A percentile compares a stretch with the other conserved stretches of the same genome.
These are phyloP conservation scores for Pyrus communis DNA, from an alignment of 306 rosid species.

Conservation along the genomic window DNA sequence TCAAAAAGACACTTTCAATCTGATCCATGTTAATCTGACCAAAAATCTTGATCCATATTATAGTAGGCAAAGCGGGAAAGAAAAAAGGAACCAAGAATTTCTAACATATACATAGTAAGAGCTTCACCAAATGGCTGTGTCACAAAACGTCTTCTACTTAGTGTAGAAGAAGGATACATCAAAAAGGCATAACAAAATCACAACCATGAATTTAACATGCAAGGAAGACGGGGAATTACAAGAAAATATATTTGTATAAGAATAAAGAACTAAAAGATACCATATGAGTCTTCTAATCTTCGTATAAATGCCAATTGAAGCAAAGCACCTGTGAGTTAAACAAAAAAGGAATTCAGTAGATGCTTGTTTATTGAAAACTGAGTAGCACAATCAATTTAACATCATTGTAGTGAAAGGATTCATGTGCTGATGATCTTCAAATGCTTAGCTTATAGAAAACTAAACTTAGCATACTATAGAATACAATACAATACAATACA, in stretches of 20 bases:
- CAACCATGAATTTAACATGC: not conserved
- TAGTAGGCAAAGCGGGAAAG: not conserved
- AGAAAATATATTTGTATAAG: not conserved
- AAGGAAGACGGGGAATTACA: not conserved
- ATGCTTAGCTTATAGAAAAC: not conserved
- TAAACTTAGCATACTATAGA: not conserved
- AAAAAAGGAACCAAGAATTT: not conserved
- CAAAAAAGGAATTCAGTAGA: not conserved
- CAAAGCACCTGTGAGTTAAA: conserved; percentile 66
- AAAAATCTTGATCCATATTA: not conserved
- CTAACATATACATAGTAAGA: not conserved
- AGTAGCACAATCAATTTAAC: not conserved
- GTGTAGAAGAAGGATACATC: not conserved
- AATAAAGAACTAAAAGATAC: conserved; percentile 26
- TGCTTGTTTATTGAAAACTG: not conserved
- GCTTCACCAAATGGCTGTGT: not conserved
- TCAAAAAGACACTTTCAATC: not conserved
- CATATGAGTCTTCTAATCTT: conserved; percentile 75
- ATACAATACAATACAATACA: too few relatives aligned
- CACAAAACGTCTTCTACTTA: not conserved
- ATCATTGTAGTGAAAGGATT: not conserved
- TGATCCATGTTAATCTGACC: not conserved
- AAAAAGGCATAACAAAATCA: not conserved
- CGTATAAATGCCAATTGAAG: conserved; percentile 84
- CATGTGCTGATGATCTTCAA: not conserved